Conservation (phyloP, 805 yeast species). For the Candida anglica region DNA sequence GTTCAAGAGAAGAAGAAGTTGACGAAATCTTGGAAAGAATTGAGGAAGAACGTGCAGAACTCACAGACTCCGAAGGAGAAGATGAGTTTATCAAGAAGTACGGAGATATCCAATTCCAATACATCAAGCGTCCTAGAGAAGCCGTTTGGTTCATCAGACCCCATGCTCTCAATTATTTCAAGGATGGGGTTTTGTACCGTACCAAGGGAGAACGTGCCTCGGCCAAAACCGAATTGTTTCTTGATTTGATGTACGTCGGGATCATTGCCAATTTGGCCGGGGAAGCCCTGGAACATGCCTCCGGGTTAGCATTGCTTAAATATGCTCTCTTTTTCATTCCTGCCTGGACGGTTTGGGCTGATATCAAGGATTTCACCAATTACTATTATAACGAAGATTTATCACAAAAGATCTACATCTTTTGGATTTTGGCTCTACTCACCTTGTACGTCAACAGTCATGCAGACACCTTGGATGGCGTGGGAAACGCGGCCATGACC, state of each 20-base stretch:
- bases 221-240: constrained; percentile 51
- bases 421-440: constrained; percentile 50
- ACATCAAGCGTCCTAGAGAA: constrained; percentile 40
- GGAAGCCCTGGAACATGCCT: constrained; percentile 46
- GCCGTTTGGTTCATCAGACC: constrained; percentile 45
- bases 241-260: constrained; percentile 63
- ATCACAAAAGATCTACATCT: constrained; percentile 46
- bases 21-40: constrained; percentile 1
- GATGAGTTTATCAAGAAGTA: constrained; percentile 44
- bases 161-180: constrained; percentile 58
- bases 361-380: constrained; percentile 59
- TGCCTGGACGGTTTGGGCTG: constrained; percentile 65
- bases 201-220: constrained; percentile 54
- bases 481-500: constrained; percentile 37
- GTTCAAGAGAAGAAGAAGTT: no score
- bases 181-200: constrained; percentile 51
- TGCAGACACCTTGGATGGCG: constrained; percentile 28
- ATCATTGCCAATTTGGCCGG: constrained; percentile 58
- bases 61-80: constrained; percentile 30
- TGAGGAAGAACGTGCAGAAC: constrained; percentile 2
- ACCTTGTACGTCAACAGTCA: constrained; percentile 52
- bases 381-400: constrained; percentile 61
- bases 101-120: constrained; percentile 46
- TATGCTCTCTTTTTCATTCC: constrained; percentile 53
- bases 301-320: constrained; percentile 42